Base-by-base conservation (phyloP, 140 eudicot genomes). In the Flaveria floridana region DNA sequence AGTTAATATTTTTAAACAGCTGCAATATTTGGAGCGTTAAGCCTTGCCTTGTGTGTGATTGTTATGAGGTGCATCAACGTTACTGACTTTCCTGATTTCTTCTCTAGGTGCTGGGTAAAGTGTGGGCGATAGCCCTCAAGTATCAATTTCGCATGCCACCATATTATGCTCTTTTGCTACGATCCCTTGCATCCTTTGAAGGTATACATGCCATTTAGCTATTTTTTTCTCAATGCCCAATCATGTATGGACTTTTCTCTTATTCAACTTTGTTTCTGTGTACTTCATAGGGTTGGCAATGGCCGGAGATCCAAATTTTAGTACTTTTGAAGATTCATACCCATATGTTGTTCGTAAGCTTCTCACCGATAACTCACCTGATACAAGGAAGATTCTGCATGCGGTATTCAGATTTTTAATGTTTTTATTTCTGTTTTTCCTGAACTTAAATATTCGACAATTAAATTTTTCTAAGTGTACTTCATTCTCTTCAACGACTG, bases 131-230 rank as follows among this genome's bases (percentile, higher is more conserved):
- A 48, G 96, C 99, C 47, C 79, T 86, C 72, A 90, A 90, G 87
- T 90, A 93, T 79, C 88, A 93, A 70, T 86, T 89, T 73, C 91
- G 90, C 47, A 93, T 93, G 99, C 99, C 99, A 59, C 96, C 99
- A 2, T 93, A 93, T 78, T 93, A 59, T 71, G 81, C 95, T 26
- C 91, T 93, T 73, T 74, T 93, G 73, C 84, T 93, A 44, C 91
- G 99, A 19, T 93, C 97, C 30, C 86, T 90, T 67, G 99, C 99
- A 71, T 93, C 99, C 48, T 83, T 93, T 55, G 97, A 93, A 86
- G 99, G 99, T 93, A 82, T 50, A 25, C 65, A 13, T 30, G 68
- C 42, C 70, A 16, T 65, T 52, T 42, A 20, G 23, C 69, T 79
- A 42, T 65, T 74, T 34, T 16, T 30, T 61, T 42, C 26, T 52